Percentiles rank a stretch among this genome's conserved stretches.
Conservation (phyloP, 2,329 filamentous ascomycete genomes). For the Boeremia lycopersici region DNA sequence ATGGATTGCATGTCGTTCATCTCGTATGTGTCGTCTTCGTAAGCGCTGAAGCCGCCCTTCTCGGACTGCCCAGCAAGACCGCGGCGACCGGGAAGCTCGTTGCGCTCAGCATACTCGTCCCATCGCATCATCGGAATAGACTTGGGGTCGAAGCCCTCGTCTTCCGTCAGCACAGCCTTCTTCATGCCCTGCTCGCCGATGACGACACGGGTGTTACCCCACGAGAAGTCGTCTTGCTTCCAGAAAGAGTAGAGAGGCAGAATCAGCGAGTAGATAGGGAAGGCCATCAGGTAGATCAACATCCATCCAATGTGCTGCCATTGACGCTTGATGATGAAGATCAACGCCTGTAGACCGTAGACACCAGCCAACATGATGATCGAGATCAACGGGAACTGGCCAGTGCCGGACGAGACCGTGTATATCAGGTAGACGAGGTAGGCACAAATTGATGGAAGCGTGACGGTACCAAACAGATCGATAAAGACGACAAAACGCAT, state of each 20-base stretch:
- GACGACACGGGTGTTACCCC: constrained; percentile 98
- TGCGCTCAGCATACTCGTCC: constrained; percentile 90
- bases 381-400: constrained; percentile 84
- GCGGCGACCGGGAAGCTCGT: constrained; percentile 89
- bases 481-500: constrained; percentile 98
- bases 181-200: constrained; percentile 92
- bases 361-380: constrained; percentile 88
- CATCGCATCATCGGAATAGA: constrained; percentile 93
- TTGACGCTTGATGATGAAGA: constrained; percentile 95
- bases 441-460: constrained; percentile 84
- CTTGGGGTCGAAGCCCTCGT: constrained; percentile 86
- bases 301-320: constrained; percentile 99
- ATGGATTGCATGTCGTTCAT: constrained; percentile 98
- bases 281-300: constrained; percentile 97
- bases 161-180: constrained; percentile 81
- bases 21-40: constrained; percentile 81
- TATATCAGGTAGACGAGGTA: constrained; percentile 92
- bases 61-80: constrained; percentile 65
- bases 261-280: constrained; percentile 89
- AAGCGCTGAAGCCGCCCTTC: constrained; percentile 65
- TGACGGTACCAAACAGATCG: constrained; percentile 89
- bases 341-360: constrained; percentile 93
- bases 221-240: constrained; percentile 98
- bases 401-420: constrained; percentile 68
- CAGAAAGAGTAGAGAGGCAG: constrained; percentile 98